phyloP scores from a whole-genome alignment of 2,329 filamentous ascomycete genomes.

The Sarocladium oryzae region DNA sequence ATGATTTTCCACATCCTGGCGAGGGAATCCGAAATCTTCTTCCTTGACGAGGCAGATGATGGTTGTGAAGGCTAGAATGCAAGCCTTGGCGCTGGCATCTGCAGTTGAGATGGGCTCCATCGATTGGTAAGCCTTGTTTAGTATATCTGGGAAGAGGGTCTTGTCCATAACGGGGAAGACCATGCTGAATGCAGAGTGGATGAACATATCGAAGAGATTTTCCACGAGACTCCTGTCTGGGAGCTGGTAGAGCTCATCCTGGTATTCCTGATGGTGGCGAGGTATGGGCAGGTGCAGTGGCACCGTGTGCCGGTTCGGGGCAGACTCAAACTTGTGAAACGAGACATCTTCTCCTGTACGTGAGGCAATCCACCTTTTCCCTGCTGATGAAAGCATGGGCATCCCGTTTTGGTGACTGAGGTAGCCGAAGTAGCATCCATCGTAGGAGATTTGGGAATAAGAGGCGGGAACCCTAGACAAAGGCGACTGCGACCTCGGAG shows the following conservation, averaged over 20 bases:
- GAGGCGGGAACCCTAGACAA: background rate
- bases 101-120: slow-evolving; percentile 11
- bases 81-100: slow-evolving; percentile 29
- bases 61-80: slow-evolving; percentile 36
- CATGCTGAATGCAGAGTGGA: slow-evolving; percentile 24
- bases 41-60: slow-evolving; percentile 22
- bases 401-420: slow-evolving; percentile 4
- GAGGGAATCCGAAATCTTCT: slow-evolving; percentile 8
- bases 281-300: background rate
- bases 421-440: background rate
- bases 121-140: slow-evolving; percentile 32
- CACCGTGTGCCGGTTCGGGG: background rate
- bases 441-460: background rate
- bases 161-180: slow-evolving; percentile 37
- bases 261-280: background rate
- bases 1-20: background rate
- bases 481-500: background rate
- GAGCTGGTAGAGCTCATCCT: background rate
- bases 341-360: background rate
- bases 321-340: background rate
- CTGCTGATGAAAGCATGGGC: background rate
- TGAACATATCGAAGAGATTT: slow-evolving; percentile 11
- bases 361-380: background rate
- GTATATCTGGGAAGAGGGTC: slow-evolving; percentile 32
- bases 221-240: slow-evolving; percentile 12